Percentiles rank a stretch among this genome's conserved stretches.
Conservation (phyloP, 2,329 filamentous ascomycete genomes). For the Fusarium devonianum region DNA sequence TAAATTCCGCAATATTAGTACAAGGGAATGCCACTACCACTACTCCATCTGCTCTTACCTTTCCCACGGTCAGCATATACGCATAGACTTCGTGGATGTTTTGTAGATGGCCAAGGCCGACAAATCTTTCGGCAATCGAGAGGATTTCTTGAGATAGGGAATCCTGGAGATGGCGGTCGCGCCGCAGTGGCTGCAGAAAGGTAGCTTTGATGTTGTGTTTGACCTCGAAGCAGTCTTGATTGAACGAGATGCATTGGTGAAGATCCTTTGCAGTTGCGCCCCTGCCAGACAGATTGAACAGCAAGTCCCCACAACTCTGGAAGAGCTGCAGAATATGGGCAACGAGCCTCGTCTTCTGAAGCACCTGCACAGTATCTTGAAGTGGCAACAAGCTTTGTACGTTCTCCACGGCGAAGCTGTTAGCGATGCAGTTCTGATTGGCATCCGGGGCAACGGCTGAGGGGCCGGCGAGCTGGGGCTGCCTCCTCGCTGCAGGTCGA, state of each 20-base stretch:
- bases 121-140: neutral
- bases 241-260: neutral
- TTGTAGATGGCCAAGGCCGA: neutral
- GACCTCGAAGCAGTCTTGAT: neutral
- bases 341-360: neutral
- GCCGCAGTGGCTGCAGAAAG: fast-evolving
- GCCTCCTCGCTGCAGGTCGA: too few relatives aligned
- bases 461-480: too few relatives aligned
- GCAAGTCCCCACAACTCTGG: neutral
- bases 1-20: too few relatives aligned
- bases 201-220: neutral
- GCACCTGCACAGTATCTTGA: fast-evolving
- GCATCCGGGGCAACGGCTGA: too few relatives aligned
- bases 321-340: neutral
- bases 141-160: neutral
- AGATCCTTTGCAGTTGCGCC: neutral
- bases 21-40: too few relatives aligned
- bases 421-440: too few relatives aligned
- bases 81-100: neutral
- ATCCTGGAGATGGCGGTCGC: fast-evolving
- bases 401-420: too few relatives aligned
- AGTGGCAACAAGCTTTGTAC: too few relatives aligned
- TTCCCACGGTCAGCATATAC: neutral
- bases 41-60: too few relatives aligned
- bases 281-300: neutral